Base-by-base conservation (phyloP, 1,284 basidiomycete genomes). In the Ganoderma leucocontextum region DNA sequence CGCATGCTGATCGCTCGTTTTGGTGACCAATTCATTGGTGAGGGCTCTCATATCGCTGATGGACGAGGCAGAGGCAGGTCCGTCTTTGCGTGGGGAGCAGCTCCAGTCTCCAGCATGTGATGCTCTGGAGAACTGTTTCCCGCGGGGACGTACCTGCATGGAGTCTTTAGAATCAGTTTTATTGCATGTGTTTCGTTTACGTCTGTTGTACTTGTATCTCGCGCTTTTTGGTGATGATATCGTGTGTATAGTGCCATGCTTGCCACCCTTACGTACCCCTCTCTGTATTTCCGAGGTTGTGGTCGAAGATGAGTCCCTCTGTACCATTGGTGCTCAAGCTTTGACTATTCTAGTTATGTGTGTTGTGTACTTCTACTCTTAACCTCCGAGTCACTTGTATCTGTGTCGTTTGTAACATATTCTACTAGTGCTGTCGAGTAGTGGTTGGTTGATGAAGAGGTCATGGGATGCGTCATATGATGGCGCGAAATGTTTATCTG, bases 31-130 rank as follows among this genome's bases (percentile, higher is more conserved):
- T 60, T 60, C 58, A 25, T 39, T 9, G 38, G 8, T 7, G 58
- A 60, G 58, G 58, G 58, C 22, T 60, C 36, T 39, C 38, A 60
- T 41, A 60, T 60, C 35, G 52, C 52, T 55, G 52, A 33, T 55
- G 52, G 52, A 55, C 52, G 52, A 35, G 52, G 52, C 25, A 55
- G 29, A 35, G 52, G 52, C 52, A 4, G 52, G 52, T 55, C 29
- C 52, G 29, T 55, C 52, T 55, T 55, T 35, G 52, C 52, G 33
- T 55, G 15, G 52, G 52, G 29, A 55, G 52, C 52, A 35, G 52
- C 29, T 55, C 52, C 39, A 39, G 39, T 8, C 9, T 39, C 39
- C 52, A 17, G 52, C 49, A 52, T 29, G 29, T 29, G 49, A 8
- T 19, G 42, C 22, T 19, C 33, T 55, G 29, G 52, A 55, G 49